phyloP scores from a whole-genome alignment of 2,329 filamentous ascomycete species.

The Talaromyces atroroseus region DNA sequence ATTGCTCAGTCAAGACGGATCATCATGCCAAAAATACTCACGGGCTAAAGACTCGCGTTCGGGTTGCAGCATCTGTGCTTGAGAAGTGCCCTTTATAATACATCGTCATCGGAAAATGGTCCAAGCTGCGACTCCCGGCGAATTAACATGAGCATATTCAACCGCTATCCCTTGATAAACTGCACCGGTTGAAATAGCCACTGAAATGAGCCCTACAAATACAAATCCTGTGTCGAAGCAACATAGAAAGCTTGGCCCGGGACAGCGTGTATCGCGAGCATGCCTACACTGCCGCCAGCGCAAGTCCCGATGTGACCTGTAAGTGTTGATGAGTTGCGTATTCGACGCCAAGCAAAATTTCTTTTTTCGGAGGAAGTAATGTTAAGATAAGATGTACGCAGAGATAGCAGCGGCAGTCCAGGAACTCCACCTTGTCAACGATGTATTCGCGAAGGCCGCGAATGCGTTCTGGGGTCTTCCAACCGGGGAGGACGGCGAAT shows the following conservation, averaged over 20 bases:
- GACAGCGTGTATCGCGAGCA: conserved; percentile 43
- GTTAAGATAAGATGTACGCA: conserved; percentile 16
- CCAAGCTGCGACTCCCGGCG: neutral
- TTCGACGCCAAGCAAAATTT: neutral
- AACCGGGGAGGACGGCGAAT: conserved; percentile 56
- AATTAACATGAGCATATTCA: neutral
- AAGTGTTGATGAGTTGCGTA: conserved; percentile 23
- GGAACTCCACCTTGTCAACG: conserved; percentile 52
- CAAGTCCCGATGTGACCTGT: conserved; percentile 50
- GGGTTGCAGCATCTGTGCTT: too few relatives aligned
- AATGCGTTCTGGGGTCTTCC: conserved; percentile 55
- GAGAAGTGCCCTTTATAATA: too few relatives aligned
- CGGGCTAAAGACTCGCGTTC: too few relatives aligned
- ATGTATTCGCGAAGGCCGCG: conserved; percentile 53
- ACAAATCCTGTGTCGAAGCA: conserved; percentile 12
- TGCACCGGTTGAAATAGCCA: neutral
- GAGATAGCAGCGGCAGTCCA: conserved; percentile 44
- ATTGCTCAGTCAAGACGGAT: too few relatives aligned
- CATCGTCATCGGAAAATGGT: neutral
- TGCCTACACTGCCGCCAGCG: conserved; percentile 46
- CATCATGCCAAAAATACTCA: too few relatives aligned
- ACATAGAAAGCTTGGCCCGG: conserved; percentile 23
- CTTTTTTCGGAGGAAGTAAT: neutral
- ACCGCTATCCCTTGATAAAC: neutral
- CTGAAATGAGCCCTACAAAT: conserved; percentile 11